A percentile compares a stretch with the other conserved stretches of the same genome.
phyloP scores from a whole-genome alignment of 2,329 filamentous ascomycete species.

The Monilinia aucupariae region DNA sequence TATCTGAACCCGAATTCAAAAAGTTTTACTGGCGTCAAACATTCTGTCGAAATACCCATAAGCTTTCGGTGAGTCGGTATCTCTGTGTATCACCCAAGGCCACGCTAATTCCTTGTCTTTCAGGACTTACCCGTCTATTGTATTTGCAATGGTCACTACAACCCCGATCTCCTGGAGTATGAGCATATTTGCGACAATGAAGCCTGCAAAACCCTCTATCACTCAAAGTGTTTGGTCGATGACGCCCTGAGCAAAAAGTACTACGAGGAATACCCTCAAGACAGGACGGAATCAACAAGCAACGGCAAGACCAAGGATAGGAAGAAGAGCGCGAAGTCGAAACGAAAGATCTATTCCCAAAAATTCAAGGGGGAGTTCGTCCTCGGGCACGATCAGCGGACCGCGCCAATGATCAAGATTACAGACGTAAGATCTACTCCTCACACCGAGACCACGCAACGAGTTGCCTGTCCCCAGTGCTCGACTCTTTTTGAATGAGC shows the following conservation, averaged over 20 bases:
- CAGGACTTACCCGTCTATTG: conserved; percentile 36
- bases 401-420: conserved; percentile 23
- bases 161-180: conserved; percentile 35
- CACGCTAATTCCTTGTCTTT: conserved; percentile 12
- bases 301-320: conserved; percentile 21
- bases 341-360: conserved; percentile 23
- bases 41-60: conserved; percentile 30
- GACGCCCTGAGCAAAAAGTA: conserved; percentile 31
- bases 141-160: conserved; percentile 36
- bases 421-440: conserved; percentile 24
- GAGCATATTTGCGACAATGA: conserved; percentile 34
- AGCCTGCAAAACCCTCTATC: conserved; percentile 36
- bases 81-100: background rate
- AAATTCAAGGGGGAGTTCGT: conserved; percentile 27
- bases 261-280: conserved; percentile 18
- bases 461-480: conserved; percentile 30
- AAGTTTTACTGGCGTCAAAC: conserved; percentile 40
- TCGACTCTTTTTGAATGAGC: conserved; percentile 24
- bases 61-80: conserved; percentile 34
- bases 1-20: conserved; percentile 32
- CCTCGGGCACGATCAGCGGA: conserved; percentile 12
- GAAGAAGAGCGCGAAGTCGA: conserved; percentile 10
- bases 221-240: conserved; percentile 36
- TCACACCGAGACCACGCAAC: conserved; percentile 22
- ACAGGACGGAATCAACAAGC: conserved; percentile 17